These are phyloP conservation scores for Aspergillus aculeatinus DNA, from an alignment of 2,329 filamentous ascomycete species.

Conservation along the genomic window DNA sequence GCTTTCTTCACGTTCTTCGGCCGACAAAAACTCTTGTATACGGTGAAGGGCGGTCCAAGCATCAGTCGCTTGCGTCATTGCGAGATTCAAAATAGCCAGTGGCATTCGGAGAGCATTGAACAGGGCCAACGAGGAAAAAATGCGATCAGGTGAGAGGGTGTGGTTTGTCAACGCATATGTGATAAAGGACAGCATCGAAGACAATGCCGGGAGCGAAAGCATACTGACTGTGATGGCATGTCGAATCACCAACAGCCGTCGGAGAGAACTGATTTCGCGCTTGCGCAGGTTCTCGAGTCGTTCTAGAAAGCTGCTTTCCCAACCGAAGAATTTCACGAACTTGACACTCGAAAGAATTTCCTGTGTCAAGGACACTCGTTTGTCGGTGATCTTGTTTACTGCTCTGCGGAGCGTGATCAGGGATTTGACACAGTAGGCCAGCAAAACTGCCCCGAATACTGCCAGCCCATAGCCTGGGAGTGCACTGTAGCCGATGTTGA, in stretches of 20 bases:
- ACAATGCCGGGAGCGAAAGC: constrained; percentile 65
- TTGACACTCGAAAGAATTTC: constrained; percentile 86
- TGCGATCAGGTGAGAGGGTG: constrained; percentile 67
- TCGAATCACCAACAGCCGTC: constrained; percentile 75
- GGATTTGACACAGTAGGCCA: constrained; percentile 73
- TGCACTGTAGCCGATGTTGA: constrained; percentile 89
- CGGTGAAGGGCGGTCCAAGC: constrained; percentile 81
- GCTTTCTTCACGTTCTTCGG: constrained; percentile 79
- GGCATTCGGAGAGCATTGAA: constrained; percentile 92
- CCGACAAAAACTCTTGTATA: constrained; percentile 82
- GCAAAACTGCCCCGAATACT: constrained; percentile 71
- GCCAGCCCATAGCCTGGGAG: constrained; percentile 84
- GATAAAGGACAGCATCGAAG: constrained; percentile 93
- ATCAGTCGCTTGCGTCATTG: constrained; percentile 86
- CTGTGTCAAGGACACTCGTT: constrained; percentile 84
- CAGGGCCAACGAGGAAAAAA: constrained; percentile 90
- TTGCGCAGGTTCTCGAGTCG: constrained; percentile 72
- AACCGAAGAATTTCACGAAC: constrained; percentile 95
- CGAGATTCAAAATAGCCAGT: constrained; percentile 81
- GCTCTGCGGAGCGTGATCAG: constrained; percentile 71
- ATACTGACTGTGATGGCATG: constrained; percentile 67
- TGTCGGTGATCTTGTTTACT: constrained; percentile 93
- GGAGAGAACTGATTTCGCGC: constrained; percentile 73
- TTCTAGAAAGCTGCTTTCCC: constrained; percentile 81
- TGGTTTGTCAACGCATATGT: constrained; percentile 68